Evolutionary conservation across 495 filamentous ascomycete species (phyloP).

Genomic region (Hyaloscypha hepaticicola): DNA sequence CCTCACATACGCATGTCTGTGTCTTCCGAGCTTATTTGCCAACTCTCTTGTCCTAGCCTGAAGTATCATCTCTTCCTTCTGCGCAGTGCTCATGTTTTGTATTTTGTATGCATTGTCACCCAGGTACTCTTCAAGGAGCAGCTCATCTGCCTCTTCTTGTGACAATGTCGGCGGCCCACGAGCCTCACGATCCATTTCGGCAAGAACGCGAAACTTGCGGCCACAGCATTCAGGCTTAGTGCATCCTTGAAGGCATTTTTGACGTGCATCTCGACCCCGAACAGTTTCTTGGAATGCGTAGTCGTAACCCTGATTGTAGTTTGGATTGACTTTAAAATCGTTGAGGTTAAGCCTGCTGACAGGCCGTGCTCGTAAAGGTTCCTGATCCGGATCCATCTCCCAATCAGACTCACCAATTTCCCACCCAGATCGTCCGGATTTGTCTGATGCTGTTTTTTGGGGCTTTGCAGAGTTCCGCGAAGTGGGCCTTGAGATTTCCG

Average conservation of each 20-base stretch:
- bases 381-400: slow-evolving; percentile 34
- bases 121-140: slow-evolving; percentile 64
- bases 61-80: slow-evolving; percentile 58
- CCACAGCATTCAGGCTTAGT: slow-evolving; percentile 77
- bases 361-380: slow-evolving; percentile 52
- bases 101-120: slow-evolving; percentile 54
- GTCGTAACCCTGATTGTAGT: slow-evolving; percentile 66
- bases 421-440: too few species aligned
- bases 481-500: background rate
- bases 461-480: background rate
- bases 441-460: background rate
- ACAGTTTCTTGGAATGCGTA: slow-evolving; percentile 77
- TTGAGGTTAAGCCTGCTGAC: slow-evolving; percentile 51
- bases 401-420: background rate
- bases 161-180: slow-evolving; percentile 7
- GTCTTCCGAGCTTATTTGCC: slow-evolving; percentile 71
- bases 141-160: slow-evolving; percentile 47
- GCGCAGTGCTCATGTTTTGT: slow-evolving; percentile 47
- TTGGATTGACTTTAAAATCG: slow-evolving; percentile 85
- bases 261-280: slow-evolving; percentile 69
- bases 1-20: slow-evolving; percentile 71
- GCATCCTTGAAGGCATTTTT: slow-evolving; percentile 70
- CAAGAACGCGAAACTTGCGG: slow-evolving; percentile 64
- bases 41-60: slow-evolving; percentile 66
- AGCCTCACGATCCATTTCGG: slow-evolving; percentile 37